These are phyloP conservation scores for Mycena crocata DNA, from an alignment of 768 basidiomycete genomes.

Conservation along the genomic window DNA sequence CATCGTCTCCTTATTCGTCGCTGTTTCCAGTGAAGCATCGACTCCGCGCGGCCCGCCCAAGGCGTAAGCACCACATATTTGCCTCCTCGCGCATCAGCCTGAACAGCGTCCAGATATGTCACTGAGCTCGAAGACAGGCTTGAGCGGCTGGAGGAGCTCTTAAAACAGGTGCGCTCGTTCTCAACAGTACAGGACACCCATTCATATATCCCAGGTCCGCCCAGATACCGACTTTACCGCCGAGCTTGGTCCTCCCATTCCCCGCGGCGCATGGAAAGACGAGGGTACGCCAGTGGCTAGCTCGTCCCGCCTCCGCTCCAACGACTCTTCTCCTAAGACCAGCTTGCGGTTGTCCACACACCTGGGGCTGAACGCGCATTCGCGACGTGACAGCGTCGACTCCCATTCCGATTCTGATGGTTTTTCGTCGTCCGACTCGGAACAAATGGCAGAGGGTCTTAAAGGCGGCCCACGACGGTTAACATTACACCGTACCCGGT, in stretches of 20 bases:
- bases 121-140: conserved; percentile 69
- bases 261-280: conserved; percentile 74
- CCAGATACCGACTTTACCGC: conserved; percentile 72
- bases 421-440: conserved; percentile 46
- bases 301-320: conserved; percentile 21
- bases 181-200: not conserved
- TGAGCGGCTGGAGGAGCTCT: conserved; percentile 65
- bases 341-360: conserved; percentile 37
- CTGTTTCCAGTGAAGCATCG: conserved; percentile 62
- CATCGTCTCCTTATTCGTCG: conserved; percentile 3
- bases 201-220: conserved; percentile 57
- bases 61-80: conserved; percentile 56
- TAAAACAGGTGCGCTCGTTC: conserved; percentile 58
- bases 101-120: conserved; percentile 57
- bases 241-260: conserved; percentile 70
- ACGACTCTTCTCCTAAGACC: conserved; percentile 17
- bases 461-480: conserved; percentile 50
- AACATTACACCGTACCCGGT: conserved; percentile 50
- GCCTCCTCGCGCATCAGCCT: conserved; percentile 3
- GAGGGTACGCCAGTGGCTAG: conserved; percentile 12
- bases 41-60: conserved; percentile 77
- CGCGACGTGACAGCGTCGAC: conserved; percentile 33
- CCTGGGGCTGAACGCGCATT: conserved; percentile 31
- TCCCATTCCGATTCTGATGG: conserved; percentile 41
- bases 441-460: conserved; percentile 48